Evolutionary conservation across 805 yeast species (phyloP), one percentile per base, ranked within the genome.

Genomic region (Pichia membranifaciens): DNA sequence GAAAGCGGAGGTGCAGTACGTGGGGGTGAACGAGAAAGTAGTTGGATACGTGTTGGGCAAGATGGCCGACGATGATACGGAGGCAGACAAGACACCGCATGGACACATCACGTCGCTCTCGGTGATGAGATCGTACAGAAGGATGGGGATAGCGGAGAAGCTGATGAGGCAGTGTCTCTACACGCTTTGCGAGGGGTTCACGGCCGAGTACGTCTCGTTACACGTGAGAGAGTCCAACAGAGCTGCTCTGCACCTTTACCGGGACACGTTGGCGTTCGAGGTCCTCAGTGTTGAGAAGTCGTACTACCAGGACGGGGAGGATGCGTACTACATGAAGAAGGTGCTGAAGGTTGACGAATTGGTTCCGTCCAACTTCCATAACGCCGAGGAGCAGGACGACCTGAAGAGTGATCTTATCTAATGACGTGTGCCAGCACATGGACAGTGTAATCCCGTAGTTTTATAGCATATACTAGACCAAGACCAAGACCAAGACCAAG

Each of bases 281-380:
- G 93, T 87, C 38, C 72, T 84, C 48, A 78, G 82, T 37, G 81
- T 93, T 49, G 96, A 89, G 58, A 83, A 79, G 54, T 76, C 84
- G n/a, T 93, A 93, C 65, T 93, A 93, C 59, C 96, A 90, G 45
- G 97, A 93, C 66, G 96, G 95, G 29, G 99, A 93, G 67, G 97
- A 93, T 67, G 99, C 99, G 15, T 91, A 90, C 65, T 84, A 93
- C 36, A 93, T 93, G 99, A 81, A 80, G 61, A 86, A 86, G 61
- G 73, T 71, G 2, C 71, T 88, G 54, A 70, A 70, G 18, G 60
- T 81, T 40, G 81, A 82, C 15, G 84, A 82, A 22, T 68, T 84
- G 51, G 51, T 79, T 39, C 89, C 91, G 20, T 73, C 77, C 49
- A 64, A 66, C 38, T 76, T 75, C 51, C 81, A 79, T 53, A 70